Evolutionary conservation across 805 yeast species (phyloP).

Genomic region (Jamesozyma gamospora): DNA sequence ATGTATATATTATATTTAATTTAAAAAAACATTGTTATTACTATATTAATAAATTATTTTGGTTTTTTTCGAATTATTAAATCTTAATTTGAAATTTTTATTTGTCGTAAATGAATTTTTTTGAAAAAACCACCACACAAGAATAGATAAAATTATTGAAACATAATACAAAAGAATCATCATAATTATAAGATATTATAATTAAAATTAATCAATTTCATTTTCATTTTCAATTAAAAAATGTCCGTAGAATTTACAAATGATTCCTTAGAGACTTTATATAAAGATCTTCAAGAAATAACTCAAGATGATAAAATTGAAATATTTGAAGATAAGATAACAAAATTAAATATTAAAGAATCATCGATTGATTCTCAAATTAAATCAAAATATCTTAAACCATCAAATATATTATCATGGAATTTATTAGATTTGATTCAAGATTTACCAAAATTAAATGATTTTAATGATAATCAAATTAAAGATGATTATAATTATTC

Average conservation of each 20-base stretch:
- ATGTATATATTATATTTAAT: no score
- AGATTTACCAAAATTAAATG: conserved; percentile 35
- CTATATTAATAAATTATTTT: no score
- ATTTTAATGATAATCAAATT: conserved; percentile 14
- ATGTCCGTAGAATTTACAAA: conserved; percentile 3
- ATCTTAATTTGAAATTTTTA: no score
- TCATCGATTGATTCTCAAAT: conserved; percentile 3
- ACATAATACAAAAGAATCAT: no score
- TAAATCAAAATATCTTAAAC: conserved; percentile 42
- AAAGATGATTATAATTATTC: conserved; percentile 26
- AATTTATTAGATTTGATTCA: conserved; percentile 63
- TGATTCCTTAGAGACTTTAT: conserved; percentile 15
- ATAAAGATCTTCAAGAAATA: conserved; percentile 13
- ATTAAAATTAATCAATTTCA: no score
- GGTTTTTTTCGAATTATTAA: no score
- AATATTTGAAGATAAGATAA: conserved; percentile 43
- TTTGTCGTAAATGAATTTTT: no score
- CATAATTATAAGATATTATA: no score
- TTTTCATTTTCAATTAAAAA: no score
- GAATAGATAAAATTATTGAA: no score
- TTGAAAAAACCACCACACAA: no score
- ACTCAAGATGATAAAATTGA: conserved; percentile 15
- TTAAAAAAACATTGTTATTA: no score
- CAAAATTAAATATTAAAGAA: conserved; percentile 6
- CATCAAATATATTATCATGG: conserved; percentile 56